Evolutionary conservation across 2,329 filamentous ascomycete genomes (phyloP).

Genomic region (Pseudocercospora crystallina): DNA sequence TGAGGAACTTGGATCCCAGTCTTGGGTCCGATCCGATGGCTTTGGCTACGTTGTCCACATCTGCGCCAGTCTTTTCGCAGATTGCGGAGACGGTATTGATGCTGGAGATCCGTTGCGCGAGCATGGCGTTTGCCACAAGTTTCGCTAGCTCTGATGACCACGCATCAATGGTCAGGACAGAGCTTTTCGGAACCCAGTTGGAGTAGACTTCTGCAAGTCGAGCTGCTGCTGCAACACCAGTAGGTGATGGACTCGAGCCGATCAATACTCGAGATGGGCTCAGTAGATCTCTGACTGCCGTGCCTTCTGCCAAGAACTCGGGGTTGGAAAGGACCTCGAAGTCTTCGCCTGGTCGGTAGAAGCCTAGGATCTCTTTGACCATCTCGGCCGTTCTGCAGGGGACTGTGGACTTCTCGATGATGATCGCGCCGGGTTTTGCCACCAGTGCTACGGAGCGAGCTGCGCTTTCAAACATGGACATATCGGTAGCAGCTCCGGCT

Average conservation of each 20-base stretch:
- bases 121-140: slow-evolving; percentile 74
- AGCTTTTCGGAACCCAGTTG: slow-evolving; percentile 65
- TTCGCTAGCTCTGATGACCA: slow-evolving; percentile 79
- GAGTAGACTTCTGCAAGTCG: slow-evolving; percentile 66
- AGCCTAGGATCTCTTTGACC: slow-evolving; percentile 62
- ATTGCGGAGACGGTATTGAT: slow-evolving; percentile 78
- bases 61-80: slow-evolving; percentile 72
- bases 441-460: slow-evolving; percentile 65
- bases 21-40: slow-evolving; percentile 66
- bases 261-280: slow-evolving; percentile 72
- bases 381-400: slow-evolving; percentile 71
- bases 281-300: slow-evolving; percentile 69
- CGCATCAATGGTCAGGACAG: slow-evolving; percentile 69
- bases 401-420: slow-evolving; percentile 80
- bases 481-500: slow-evolving; percentile 68
- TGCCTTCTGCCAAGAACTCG: slow-evolving; percentile 76
- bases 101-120: slow-evolving; percentile 75
- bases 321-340: slow-evolving; percentile 80
- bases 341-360: slow-evolving; percentile 57
- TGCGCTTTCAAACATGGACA: slow-evolving; percentile 69
- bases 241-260: slow-evolving; percentile 61
- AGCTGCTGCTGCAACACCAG: slow-evolving; percentile 62
- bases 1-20: slow-evolving; percentile 70
- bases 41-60: slow-evolving; percentile 68
- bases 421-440: slow-evolving; percentile 65